Conservation (phyloP, 2,329 filamentous ascomycete genomes). For the Monosporascus cannonballus region DNA sequence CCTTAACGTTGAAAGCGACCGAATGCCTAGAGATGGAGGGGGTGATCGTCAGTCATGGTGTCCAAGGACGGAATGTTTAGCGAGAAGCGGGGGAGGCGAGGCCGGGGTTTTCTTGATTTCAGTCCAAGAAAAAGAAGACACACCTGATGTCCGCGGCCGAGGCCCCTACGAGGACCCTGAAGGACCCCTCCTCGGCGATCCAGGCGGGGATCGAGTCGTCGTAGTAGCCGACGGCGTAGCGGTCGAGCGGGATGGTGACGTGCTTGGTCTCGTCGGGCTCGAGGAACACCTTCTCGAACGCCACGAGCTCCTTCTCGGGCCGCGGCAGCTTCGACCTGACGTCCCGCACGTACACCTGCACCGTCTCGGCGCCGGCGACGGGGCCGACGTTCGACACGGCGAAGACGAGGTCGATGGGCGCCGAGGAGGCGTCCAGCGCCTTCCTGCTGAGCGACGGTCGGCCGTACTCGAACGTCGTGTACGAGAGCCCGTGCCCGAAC, state of each 20-base stretch:
- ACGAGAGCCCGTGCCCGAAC: slow-evolving; percentile 70
- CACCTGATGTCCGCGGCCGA: slow-evolving; percentile 59
- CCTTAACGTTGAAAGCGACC: slow-evolving; percentile 50
- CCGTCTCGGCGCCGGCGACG: slow-evolving; percentile 53
- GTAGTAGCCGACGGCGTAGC: slow-evolving; percentile 54
- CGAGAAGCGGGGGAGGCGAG: slow-evolving; percentile 7
- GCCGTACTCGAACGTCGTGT: slow-evolving; percentile 63
- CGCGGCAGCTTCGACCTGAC: slow-evolving; percentile 55
- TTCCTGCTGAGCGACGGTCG: slow-evolving; percentile 42
- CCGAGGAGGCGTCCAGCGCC: slow-evolving; percentile 30
- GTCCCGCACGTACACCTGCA: slow-evolving; percentile 64
- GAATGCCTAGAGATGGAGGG: slow-evolving; percentile 33
- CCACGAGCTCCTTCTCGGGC: slow-evolving; percentile 65
- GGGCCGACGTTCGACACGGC: slow-evolving; percentile 50
- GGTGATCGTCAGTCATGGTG: slow-evolving; percentile 15
- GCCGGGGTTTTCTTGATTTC: background rate
- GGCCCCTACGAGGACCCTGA: slow-evolving; percentile 55
- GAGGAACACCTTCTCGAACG: slow-evolving; percentile 60
- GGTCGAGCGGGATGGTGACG: slow-evolving; percentile 39
- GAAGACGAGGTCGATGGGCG: slow-evolving; percentile 38
- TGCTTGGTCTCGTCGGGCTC: slow-evolving; percentile 49
- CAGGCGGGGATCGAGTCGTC: slow-evolving; percentile 52
- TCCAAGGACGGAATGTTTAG: slow-evolving; percentile 8
- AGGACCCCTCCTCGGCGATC: slow-evolving; percentile 60
- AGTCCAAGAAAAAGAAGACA: slow-evolving; percentile 17